These are phyloP conservation scores for Bruguiera parviflora DNA, from an alignment of 345 rosid genomes.

Conservation along the genomic window DNA sequence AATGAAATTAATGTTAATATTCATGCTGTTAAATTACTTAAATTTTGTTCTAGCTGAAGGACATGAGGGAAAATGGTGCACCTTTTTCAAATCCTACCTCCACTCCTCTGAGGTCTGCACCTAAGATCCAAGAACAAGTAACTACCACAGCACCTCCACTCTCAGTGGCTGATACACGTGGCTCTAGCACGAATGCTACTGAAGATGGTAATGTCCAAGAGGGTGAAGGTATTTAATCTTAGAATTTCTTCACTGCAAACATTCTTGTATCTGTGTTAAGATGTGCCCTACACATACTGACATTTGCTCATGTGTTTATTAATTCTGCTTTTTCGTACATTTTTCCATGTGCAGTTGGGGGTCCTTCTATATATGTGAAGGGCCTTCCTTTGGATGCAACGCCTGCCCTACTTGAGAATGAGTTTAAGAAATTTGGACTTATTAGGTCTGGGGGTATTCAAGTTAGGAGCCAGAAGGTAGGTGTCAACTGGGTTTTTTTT, in stretches of 20 bases:
- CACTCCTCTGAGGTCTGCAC: conserved; percentile 44
- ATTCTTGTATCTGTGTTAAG: too few species aligned
- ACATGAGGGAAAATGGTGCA: conserved; percentile 61
- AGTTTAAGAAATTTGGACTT: conserved; percentile 78
- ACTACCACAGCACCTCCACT: conserved; percentile 41
- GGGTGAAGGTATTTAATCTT: conserved; percentile 37
- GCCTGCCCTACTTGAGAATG: conserved; percentile 55
- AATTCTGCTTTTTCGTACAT: background rate
- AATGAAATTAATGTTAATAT: background rate
- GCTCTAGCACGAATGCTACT: conserved; percentile 37
- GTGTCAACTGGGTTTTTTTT: background rate
- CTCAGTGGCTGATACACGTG: conserved; percentile 38
- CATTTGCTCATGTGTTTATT: background rate
- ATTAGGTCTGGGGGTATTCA: conserved; percentile 73
- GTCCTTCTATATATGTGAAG: conserved; percentile 73
- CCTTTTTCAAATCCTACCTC: conserved; percentile 39
- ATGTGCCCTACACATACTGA: background rate
- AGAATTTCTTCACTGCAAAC: background rate
- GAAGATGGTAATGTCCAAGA: conserved; percentile 62
- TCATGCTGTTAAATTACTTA: background rate
- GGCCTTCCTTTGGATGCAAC: conserved; percentile 69
- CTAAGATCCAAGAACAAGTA: conserved; percentile 58
- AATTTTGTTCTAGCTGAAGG: conserved; percentile 52
- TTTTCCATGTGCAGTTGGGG: conserved; percentile 43
- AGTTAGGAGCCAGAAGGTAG: conserved; percentile 77